Base-by-base conservation (phyloP, 2,329 filamentous ascomycete genomes). In the Aspergillus bombycis region DNA sequence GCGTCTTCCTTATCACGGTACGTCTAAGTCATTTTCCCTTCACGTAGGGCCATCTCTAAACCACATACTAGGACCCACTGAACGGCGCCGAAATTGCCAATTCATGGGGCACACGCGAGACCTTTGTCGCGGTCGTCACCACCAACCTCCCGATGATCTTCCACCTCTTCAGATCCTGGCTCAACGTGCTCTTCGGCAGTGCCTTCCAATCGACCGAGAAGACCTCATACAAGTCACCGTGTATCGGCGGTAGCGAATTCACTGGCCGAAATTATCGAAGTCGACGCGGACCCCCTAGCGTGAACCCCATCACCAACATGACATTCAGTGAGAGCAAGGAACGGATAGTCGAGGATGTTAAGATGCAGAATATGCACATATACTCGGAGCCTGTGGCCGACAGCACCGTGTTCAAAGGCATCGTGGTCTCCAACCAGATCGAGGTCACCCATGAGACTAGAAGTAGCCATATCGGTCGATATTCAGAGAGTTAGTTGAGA, bases 1-100 rank as follows among this genome's bases (percentile, higher is more conserved):
- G 81, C 62, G 77, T 83, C 11, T 75, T 83, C 5, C 81, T 85
- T 57, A 58, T 84, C 55, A 77, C 73, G 21, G 75, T 77, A 43
- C 38, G 16, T n/a, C 38, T 7, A 38, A n/a, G 16, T n/a, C 3
- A n/a, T 4, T 1, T 16, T 16, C 38, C 16, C 16, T 9, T 7
- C 16, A n/a, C 9, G 8, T n/a, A 41, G 68, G 34, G 23, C 4
- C 23, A 36, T n/a, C 1, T 34, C 28, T 30, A 45, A 23, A 14
- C 14, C 9, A 23, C 30, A 10, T n/a, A 41, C 28, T 41, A 76
- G 74, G 69, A 75, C 30, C 75, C 72, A 8, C 61, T 71, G 45
- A 64, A 73, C 10, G 76, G 77, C 45, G 73, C 76, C 34, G 62
- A 74, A 45, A 67, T 74, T 19, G 74, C 75, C 21, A 75, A 74